A percentile compares a stretch with the other conserved stretches of the same genome.
These are phyloP conservation scores for Termitomyces sp. DNA, from an alignment of 768 basidiomycete genomes.

Conservation along the genomic window DNA sequence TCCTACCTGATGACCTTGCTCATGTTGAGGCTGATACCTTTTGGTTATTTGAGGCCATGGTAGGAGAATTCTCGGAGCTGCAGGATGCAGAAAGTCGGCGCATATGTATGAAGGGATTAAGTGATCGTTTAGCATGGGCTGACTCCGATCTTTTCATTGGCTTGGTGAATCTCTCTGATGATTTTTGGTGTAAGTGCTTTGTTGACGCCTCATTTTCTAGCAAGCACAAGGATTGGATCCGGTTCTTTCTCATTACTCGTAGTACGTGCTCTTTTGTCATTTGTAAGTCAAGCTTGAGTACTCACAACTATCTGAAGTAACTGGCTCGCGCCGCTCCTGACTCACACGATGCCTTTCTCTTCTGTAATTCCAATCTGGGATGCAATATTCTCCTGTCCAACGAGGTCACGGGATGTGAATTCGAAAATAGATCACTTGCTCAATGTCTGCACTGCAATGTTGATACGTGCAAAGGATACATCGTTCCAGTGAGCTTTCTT, in stretches of 20 bases:
- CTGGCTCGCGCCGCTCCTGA: constrained; percentile 70
- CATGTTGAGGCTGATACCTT: constrained; percentile 81
- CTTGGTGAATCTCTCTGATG: constrained; percentile 41
- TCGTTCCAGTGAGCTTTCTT: constrained; percentile 51
- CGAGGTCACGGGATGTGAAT: constrained; percentile 49
- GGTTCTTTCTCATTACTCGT: constrained; percentile 72
- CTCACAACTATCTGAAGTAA: constrained; percentile 39
- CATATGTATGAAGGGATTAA: constrained; percentile 60
- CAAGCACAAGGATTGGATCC: constrained; percentile 66
- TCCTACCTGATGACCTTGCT: constrained; percentile 53
- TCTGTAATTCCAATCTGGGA: constrained; percentile 69
- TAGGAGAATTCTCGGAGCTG: constrained; percentile 72
- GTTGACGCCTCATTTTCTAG: constrained; percentile 28
- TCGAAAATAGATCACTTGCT: constrained; percentile 68
- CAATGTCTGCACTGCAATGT: constrained; percentile 68
- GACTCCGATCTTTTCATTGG: constrained; percentile 59
- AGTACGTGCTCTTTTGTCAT: constrained; percentile 41
- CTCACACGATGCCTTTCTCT: constrained; percentile 67
- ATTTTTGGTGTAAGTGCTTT: constrained; percentile 6
- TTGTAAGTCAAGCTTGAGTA: not conserved
- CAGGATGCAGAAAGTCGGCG: constrained; percentile 63
- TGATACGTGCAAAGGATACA: constrained; percentile 51
- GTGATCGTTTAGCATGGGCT: constrained; percentile 56
- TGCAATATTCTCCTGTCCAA: constrained; percentile 57
- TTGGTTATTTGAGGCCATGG: constrained; percentile 75